Percentiles rank a stretch among this genome's conserved stretches.
Evolutionary conservation across 139 green algal genomes (phyloP).

Genomic region (Chlorella sp.): DNA sequence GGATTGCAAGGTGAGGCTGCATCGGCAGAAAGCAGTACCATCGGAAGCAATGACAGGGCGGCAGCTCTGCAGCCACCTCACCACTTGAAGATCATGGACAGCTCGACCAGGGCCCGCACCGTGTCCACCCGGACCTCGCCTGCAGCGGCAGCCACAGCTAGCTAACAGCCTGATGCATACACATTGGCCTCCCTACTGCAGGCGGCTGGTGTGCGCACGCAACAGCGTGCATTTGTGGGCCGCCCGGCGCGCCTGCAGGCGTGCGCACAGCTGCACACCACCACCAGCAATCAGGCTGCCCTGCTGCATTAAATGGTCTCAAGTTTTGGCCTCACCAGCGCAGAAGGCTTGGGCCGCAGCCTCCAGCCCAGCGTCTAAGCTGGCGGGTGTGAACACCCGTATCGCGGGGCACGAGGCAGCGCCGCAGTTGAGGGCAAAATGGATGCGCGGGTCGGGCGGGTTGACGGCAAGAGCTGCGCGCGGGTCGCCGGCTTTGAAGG

Average conservation of each 20-base stretch:
- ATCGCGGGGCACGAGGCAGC: constrained; percentile 95
- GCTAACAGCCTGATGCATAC: too few species aligned
- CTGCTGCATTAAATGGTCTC: too few species aligned
- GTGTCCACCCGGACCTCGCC: constrained; percentile 75
- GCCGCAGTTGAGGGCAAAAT: constrained; percentile 97
- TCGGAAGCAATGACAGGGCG: too few species aligned
- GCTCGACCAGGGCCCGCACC: constrained; percentile 46
- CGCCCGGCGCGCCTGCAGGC: too few species aligned
- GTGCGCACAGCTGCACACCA: too few species aligned
- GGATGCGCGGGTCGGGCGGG: constrained; percentile 87
- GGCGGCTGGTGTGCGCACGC: too few species aligned
- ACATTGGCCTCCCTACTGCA: too few species aligned
- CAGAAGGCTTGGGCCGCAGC: constrained; percentile 70
- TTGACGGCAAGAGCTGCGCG: constrained; percentile 50
- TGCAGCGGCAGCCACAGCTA: background rate
- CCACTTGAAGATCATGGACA: constrained; percentile 95
- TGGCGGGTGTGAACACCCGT: constrained; percentile 81
- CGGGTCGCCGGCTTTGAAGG: constrained; percentile 65
- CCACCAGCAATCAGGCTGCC: too few species aligned
- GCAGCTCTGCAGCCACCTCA: too few species aligned
- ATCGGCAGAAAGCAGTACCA: too few species aligned
- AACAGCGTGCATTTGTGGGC: too few species aligned
- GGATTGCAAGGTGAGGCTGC: too few species aligned
- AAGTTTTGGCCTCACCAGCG: constrained; percentile 12
- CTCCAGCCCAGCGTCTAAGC: constrained; percentile 83